Conservation (phyloP, 140 eudicot genomes). For the Stevia rebaudiana region DNA sequence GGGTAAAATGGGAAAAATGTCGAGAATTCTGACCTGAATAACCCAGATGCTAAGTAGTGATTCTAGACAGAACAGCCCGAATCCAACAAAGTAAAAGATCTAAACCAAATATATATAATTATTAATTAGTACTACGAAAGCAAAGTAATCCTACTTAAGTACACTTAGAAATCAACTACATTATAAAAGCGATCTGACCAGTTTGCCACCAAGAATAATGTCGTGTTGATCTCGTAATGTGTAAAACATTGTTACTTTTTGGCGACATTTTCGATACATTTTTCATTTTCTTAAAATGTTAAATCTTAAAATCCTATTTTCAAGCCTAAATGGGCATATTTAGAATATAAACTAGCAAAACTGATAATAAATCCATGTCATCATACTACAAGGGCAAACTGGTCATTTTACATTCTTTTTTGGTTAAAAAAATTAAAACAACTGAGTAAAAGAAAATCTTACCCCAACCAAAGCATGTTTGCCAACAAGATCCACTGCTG, state of each 20-base stretch:
- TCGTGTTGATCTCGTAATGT: background rate
- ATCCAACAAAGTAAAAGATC: conserved; percentile 88
- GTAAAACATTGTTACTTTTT: background rate
- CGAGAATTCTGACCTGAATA: conserved; percentile 47
- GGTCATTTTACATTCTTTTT: background rate
- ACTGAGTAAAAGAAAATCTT: conserved; percentile 14
- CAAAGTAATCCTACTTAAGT: background rate
- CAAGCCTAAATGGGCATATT: no score
- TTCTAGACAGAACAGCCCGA: conserved; percentile 73
- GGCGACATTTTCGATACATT: background rate
- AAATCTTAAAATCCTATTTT: background rate
- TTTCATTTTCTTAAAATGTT: background rate
- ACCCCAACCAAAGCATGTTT: conserved; percentile 73
- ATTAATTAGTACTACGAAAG: background rate
- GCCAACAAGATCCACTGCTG: conserved; percentile 75
- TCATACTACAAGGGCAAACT: background rate
- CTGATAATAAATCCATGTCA: background rate
- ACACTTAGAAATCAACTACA: background rate
- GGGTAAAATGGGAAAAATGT: conserved; percentile 2
- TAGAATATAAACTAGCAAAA: no score
- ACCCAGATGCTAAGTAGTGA: conserved; percentile 81
- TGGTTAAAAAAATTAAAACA: background rate
- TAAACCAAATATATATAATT: conserved; percentile 20
- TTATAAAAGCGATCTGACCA: no score
- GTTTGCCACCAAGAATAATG: background rate